Conservation (phyloP, 2,329 filamentous ascomycete species). For the Penicillium psychrosexuale region DNA sequence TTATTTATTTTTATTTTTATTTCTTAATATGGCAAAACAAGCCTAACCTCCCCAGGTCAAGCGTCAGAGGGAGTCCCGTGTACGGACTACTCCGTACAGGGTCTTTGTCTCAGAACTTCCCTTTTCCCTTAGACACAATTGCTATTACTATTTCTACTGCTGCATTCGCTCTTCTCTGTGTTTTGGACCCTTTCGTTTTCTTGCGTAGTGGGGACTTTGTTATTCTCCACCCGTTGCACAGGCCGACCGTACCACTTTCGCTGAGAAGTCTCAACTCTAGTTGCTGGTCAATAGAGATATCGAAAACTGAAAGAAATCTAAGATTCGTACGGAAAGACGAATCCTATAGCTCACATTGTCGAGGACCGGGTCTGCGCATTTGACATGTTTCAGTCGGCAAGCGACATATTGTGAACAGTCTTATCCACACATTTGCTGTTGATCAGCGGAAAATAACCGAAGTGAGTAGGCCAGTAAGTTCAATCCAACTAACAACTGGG, state of each 20-base stretch:
- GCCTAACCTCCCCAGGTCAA: conserved; percentile 1
- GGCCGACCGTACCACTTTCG: conserved; percentile 17
- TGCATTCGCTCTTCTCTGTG: background rate
- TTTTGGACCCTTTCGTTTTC: background rate
- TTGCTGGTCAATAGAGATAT: background rate
- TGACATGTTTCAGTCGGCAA: conserved; percentile 13
- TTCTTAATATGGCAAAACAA: background rate
- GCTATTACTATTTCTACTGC: background rate
- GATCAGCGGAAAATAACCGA: conserved; percentile 8
- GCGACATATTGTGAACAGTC: background rate
- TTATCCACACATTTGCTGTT: background rate
- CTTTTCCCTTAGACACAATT: background rate
- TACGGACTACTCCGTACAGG: background rate
- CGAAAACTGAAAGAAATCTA: background rate
- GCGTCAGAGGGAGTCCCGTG: conserved; percentile 4
- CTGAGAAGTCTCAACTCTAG: background rate
- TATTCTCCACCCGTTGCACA: conserved; percentile 26
- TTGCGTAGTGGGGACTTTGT: conserved; percentile 17
- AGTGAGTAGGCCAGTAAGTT: conserved; percentile 8
- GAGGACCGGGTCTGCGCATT: background rate
- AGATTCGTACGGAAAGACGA: background rate
- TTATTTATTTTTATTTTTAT: background rate
- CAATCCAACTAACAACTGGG: background rate
- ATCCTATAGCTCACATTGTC: background rate
- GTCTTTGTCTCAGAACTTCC: conserved; percentile 2